These are phyloP conservation scores for Penicillium psychrosexuale DNA, from an alignment of 2,329 filamentous ascomycete genomes.

Conservation along the genomic window DNA sequence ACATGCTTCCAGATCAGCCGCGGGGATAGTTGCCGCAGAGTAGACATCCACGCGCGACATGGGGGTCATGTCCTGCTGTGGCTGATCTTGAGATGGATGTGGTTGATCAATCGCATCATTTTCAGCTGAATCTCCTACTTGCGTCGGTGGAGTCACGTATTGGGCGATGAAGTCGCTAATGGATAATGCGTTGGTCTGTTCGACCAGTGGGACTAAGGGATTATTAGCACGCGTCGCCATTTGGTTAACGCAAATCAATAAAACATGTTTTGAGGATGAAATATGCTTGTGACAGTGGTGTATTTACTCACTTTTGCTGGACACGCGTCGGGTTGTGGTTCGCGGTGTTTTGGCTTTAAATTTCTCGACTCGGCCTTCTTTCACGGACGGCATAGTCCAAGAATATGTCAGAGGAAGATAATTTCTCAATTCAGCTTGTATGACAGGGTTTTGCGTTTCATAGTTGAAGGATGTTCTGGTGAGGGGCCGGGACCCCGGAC, in stretches of 20 bases:
- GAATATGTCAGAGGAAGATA: neutral
- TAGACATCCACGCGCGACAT: constrained; percentile 28
- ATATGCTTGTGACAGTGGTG: neutral
- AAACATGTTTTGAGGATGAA: neutral
- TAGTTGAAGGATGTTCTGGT: neutral
- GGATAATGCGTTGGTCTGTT: constrained; percentile 42
- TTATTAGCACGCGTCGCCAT: constrained; percentile 14
- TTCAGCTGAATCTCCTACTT: constrained; percentile 6
- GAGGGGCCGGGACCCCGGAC: neutral
- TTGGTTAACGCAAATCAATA: neutral
- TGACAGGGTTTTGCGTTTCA: neutral
- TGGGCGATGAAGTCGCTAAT: constrained; percentile 38
- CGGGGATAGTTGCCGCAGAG: constrained; percentile 37
- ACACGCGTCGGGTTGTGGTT: constrained; percentile 17
- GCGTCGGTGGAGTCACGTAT: constrained; percentile 29
- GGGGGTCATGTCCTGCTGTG: constrained; percentile 10
- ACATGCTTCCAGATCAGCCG: constrained; percentile 48
- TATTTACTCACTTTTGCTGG: constrained; percentile 17
- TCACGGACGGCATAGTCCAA: constrained; percentile 10
- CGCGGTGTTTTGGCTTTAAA: constrained; percentile 9
- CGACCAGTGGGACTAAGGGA: constrained; percentile 33
- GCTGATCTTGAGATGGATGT: neutral
- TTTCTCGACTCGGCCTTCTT: constrained; percentile 27
- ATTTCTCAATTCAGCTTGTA: neutral
- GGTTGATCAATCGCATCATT: constrained; percentile 3